Evolutionary conservation across 352 stramenopile genomes (phyloP).

Genomic region (Pythium plurisporium): DNA sequence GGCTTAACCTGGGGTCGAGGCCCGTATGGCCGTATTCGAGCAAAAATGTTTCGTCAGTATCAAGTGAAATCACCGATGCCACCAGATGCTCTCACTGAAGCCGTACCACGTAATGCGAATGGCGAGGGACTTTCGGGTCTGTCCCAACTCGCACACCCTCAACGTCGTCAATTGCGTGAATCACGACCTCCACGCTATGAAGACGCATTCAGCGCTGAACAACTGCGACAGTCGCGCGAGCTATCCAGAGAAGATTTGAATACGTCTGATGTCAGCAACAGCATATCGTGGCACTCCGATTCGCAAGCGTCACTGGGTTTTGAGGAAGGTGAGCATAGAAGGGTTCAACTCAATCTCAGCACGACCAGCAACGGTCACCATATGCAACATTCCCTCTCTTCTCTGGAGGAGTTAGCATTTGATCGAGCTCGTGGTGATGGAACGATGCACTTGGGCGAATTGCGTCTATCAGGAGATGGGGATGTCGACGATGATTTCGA

Average conservation of each 20-base stretch:
- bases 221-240: constrained; percentile 13
- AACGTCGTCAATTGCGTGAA: not conserved
- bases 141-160: not conserved
- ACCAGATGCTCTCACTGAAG: not conserved
- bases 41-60: constrained; percentile 76
- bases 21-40: constrained; percentile 55
- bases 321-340: constrained; percentile 5
- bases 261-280: constrained; percentile 16
- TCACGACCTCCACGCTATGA: not conserved
- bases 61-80: constrained; percentile 53
- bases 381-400: constrained; percentile 14
- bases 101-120: not conserved
- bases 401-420: constrained; percentile 14
- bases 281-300: constrained; percentile 18
- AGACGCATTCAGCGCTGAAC: constrained; percentile 2
- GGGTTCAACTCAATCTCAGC: not conserved
- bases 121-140: not conserved
- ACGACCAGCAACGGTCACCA: not conserved
- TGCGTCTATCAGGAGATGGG: constrained; percentile 18
- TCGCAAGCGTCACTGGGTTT: constrained; percentile 17
- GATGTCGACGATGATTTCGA: constrained; percentile 21
- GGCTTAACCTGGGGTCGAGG: constrained; percentile 68
- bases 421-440: constrained; percentile 9
- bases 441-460: constrained; percentile 20
- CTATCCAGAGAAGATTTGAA: constrained; percentile 24